Evolutionary conservation across 2,329 filamentous ascomycete species (phyloP).

Genomic region (Sporothrix protearum): DNA sequence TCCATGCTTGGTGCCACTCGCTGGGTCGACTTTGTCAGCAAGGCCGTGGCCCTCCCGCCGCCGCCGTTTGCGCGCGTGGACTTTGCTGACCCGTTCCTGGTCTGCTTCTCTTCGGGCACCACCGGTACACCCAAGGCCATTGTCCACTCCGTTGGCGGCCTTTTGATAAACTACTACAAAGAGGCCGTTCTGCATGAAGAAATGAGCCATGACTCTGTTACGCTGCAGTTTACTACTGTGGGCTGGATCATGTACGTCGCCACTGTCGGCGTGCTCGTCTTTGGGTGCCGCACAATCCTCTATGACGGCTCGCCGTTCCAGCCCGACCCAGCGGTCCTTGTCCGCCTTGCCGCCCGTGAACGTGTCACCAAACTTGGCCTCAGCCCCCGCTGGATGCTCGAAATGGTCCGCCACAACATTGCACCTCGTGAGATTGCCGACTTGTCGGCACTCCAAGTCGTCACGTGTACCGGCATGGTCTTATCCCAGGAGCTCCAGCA

Average conservation of each 20-base stretch:
- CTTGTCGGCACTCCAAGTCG: constrained; percentile 56
- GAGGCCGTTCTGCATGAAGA: constrained; percentile 56
- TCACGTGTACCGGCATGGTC: constrained; percentile 78
- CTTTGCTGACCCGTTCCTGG: constrained; percentile 72
- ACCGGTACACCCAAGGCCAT: constrained; percentile 84
- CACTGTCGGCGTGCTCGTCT: constrained; percentile 55
- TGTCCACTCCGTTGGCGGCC: constrained; percentile 69
- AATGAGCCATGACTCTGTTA: constrained; percentile 39
- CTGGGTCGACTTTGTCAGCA: constrained; percentile 44
- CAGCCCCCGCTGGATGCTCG: constrained; percentile 72
- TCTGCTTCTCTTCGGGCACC: constrained; percentile 77
- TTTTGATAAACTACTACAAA: constrained; percentile 53
- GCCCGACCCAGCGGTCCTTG: constrained; percentile 61
- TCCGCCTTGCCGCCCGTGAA: constrained; percentile 60
- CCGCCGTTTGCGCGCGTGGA: constrained; percentile 57
- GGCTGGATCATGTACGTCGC: constrained; percentile 87
- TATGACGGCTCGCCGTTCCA: constrained; percentile 82
- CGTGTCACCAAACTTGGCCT: constrained; percentile 69
- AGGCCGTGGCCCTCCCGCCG: constrained; percentile 27
- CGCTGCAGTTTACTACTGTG: constrained; percentile 61
- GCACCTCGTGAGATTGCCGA: constrained; percentile 60
- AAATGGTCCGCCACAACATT: constrained; percentile 63
- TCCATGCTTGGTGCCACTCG: constrained; percentile 44
- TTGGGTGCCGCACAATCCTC: constrained; percentile 61
- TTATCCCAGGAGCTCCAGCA: constrained; percentile 72